Conservation (phyloP, 2,329 filamentous ascomycete genomes). For the Colletotrichum chlorophyti region DNA sequence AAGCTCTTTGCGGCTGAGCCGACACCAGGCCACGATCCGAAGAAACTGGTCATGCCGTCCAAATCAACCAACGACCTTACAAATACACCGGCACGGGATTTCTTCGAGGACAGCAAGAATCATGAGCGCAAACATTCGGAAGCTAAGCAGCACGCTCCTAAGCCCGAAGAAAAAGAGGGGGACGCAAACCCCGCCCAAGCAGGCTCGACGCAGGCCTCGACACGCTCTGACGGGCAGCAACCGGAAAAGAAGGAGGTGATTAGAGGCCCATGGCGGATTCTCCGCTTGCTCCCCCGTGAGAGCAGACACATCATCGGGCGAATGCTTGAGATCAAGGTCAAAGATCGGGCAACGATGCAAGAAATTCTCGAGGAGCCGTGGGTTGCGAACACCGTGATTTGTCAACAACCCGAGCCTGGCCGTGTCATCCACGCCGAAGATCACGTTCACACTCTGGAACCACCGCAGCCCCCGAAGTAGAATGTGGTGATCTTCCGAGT, state of each 20-base stretch:
- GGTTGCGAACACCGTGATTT: constrained; percentile 86
- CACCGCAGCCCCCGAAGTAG: constrained; percentile 54
- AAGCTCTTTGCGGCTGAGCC: constrained; percentile 89
- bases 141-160: not conserved
- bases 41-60: constrained; percentile 55
- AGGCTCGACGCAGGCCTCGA: constrained; percentile 29
- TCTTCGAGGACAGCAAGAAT: constrained; percentile 40
- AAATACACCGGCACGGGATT: constrained; percentile 47
- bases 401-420: constrained; percentile 76
- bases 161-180: constrained; percentile 8
- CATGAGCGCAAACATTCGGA: constrained; percentile 30
- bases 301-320: constrained; percentile 87
- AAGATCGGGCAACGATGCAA: constrained; percentile 80
- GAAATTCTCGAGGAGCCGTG: constrained; percentile 90
- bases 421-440: constrained; percentile 74
- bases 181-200: constrained; percentile 17
- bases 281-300: constrained; percentile 87
- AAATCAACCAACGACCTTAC: constrained; percentile 52
- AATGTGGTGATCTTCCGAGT: too few species aligned
- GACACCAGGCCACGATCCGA: constrained; percentile 73
- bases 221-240: constrained; percentile 16
- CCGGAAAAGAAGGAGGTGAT: constrained; percentile 78
- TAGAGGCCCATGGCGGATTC: constrained; percentile 88
- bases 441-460: constrained; percentile 87
- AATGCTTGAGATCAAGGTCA: constrained; percentile 91